Conservation (phyloP, 306 rosid species). For the Hippophae gyantsensis region DNA sequence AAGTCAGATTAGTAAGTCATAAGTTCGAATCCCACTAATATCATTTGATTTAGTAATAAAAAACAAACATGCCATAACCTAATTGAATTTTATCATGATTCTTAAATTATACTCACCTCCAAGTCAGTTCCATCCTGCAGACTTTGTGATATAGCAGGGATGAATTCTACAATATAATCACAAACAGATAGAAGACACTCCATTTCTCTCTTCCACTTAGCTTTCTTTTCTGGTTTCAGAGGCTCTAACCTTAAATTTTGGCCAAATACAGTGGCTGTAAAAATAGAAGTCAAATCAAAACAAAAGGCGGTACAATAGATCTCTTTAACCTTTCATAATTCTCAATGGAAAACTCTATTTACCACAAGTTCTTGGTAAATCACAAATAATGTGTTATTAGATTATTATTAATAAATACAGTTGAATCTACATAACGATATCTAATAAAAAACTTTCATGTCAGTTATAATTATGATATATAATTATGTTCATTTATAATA, state of each 20-base stretch:
- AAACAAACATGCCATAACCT: neutral
- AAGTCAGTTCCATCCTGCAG: slow-evolving; percentile 56
- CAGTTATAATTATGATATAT: no score
- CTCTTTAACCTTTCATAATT: neutral
- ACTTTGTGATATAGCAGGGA: slow-evolving; percentile 52
- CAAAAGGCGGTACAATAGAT: neutral
- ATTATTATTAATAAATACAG: no score
- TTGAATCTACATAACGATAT: no score
- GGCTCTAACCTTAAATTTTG: slow-evolving; percentile 82
- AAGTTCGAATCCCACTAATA: no score
- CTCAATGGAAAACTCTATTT: no score
- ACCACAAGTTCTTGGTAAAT: no score
- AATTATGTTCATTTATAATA: no score
- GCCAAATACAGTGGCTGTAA: slow-evolving; percentile 81
- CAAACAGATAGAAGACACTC: slow-evolving; percentile 80
- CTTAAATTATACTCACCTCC: slow-evolving; percentile 41
- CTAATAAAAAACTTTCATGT: no score
- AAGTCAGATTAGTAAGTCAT: neutral
- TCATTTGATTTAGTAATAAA: slow-evolving; percentile 1
- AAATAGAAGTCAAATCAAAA: slow-evolving; percentile 3
- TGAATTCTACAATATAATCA: slow-evolving; percentile 83
- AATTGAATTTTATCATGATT: slow-evolving; percentile 11
- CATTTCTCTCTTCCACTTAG: slow-evolving; percentile 96
- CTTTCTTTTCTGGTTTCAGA: slow-evolving; percentile 71
- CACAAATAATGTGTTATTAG: no score